Evolutionary conservation across 768 basidiomycete genomes (phyloP), one percentile per base, ranked within the genome.

Genomic region (Porpolomopsis calyptriformis): DNA sequence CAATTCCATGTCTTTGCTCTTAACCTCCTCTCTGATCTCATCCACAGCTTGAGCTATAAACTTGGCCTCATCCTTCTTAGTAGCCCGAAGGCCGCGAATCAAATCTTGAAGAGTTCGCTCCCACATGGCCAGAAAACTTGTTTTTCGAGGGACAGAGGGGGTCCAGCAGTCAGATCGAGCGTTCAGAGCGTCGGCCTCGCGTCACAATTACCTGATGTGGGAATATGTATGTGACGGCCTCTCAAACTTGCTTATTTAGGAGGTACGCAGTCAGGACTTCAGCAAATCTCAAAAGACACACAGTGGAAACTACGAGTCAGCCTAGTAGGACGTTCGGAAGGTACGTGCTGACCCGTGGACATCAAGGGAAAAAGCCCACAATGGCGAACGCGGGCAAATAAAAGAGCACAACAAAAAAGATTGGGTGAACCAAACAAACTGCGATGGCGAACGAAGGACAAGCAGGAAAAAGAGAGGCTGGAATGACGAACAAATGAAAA

Each of bases 21-120:
- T 85, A 59, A 98, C 80, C 68, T 99, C 96, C 49, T 76, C 73
- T 53, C 89, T 72, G 56, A 96, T 94, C 69, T 98, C 96, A 45
- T 89, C 82, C n/a, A 97, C 80, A 4, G 91, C 91, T 55, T 85
- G 83, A 0, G 84, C 78, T 53, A 98, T 88, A 63, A 97, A 96
- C 61, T 83, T 86, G 57, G 80, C 71, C 64, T 94, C 88, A 70
- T 93, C 88, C 56, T 80, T 80, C 73, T 93, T 96, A 73, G 93
- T 93, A 39, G 93, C 89, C 43, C 96, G 82, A 50, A 99, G 74
- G 38, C 93, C 96, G 54, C 94, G 78, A 58, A 96, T 90, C 57
- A 96, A 84, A 66, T 94, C 92, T 58, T 94, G 88, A 7, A 97
- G 75, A 4, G 91, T 94, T 45, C 92, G 77, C 71, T 97, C 93